These are phyloP conservation scores for Xerophyta viscosa DNA, from an alignment of 106 monocot species.

Conservation along the genomic window DNA sequence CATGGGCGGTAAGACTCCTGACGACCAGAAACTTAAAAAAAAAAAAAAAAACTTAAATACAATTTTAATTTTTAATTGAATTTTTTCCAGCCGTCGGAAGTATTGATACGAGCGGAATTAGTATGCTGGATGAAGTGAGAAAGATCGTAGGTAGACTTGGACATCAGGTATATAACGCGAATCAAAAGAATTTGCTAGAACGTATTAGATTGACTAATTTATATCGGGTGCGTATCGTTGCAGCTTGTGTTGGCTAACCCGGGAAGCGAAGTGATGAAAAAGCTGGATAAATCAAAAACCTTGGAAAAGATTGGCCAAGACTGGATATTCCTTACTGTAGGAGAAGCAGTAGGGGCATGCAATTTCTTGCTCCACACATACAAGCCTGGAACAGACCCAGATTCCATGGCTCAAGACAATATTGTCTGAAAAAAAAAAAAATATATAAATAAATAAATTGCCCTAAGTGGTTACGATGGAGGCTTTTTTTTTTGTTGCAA, in stretches of 20 bases:
- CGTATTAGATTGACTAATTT: too few relatives aligned
- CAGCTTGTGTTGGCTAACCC: conserved; percentile 87
- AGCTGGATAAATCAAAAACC: conserved; percentile 62
- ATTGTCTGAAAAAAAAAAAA: conserved; percentile 47
- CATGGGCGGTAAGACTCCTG: conserved; percentile 92
- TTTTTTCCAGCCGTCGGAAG: conserved; percentile 61
- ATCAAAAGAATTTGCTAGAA: too few relatives aligned
- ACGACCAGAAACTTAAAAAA: too few relatives aligned
- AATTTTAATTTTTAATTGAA: background rate
- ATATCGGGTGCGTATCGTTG: too few relatives aligned
- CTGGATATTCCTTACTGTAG: conserved; percentile 81
- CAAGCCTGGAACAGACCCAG: conserved; percentile 22
- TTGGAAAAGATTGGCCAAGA: conserved; percentile 67
- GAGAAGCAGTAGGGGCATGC: conserved; percentile 68
- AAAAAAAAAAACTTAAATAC: too few relatives aligned
- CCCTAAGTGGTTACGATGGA: too few relatives aligned
- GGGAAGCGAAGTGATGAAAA: conserved; percentile 93
- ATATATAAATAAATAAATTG: too few relatives aligned
- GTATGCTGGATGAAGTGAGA: conserved; percentile 79
- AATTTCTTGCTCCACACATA: conserved; percentile 65
- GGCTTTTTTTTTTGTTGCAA: too few relatives aligned
- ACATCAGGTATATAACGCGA: conserved; percentile 48
- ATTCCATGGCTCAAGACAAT: conserved; percentile 16
- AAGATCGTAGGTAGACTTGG: conserved; percentile 46
- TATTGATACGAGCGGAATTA: conserved; percentile 91